Conservation (phyloP, 805 yeast species). For the Yarrowia porcina region DNA sequence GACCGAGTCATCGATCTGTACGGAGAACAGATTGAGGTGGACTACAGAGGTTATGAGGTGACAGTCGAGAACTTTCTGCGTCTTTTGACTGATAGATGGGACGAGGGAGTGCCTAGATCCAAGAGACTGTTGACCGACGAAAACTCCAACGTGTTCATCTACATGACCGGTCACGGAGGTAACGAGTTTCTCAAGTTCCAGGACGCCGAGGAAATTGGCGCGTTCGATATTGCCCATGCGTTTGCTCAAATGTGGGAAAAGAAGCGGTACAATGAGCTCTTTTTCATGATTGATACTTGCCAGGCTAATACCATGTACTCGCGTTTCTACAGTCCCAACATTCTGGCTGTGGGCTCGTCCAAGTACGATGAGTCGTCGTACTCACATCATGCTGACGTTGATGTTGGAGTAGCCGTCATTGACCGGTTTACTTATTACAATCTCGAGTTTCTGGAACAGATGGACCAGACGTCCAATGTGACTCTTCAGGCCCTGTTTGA, state of each 20-base stretch:
- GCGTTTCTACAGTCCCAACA: conserved; percentile 85
- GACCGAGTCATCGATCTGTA: conserved; percentile 89
- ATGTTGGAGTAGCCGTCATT: conserved; percentile 95
- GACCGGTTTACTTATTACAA: conserved; percentile 94
- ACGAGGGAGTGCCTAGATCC: conserved; percentile 86
- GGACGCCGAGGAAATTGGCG: conserved; percentile 96
- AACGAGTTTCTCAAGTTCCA: conserved; percentile 95
- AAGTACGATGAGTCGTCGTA: conserved; percentile 84
- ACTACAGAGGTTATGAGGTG: conserved; percentile 95
- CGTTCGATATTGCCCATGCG: conserved; percentile 95
- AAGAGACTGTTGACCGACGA: conserved; percentile 90
- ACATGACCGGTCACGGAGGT: conserved; percentile 98
- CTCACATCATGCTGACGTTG: conserved; percentile 93
- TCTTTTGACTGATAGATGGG: conserved; percentile 92
- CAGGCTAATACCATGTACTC: conserved; percentile 98
- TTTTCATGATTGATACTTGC: conserved; percentile 98
- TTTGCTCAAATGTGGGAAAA: conserved; percentile 96
- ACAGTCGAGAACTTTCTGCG: conserved; percentile 96
- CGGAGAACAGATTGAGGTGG: conserved; percentile 94
- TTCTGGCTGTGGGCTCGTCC: conserved; percentile 89
- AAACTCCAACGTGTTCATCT: conserved; percentile 87
- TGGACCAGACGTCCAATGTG: conserved; percentile 67
- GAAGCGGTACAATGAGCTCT: conserved; percentile 88
- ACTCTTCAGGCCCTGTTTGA: conserved; percentile 83
- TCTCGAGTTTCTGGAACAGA: conserved; percentile 78